phyloP scores from a whole-genome alignment of 805 yeast species.

The Zygotorulaspora chibaensis region DNA sequence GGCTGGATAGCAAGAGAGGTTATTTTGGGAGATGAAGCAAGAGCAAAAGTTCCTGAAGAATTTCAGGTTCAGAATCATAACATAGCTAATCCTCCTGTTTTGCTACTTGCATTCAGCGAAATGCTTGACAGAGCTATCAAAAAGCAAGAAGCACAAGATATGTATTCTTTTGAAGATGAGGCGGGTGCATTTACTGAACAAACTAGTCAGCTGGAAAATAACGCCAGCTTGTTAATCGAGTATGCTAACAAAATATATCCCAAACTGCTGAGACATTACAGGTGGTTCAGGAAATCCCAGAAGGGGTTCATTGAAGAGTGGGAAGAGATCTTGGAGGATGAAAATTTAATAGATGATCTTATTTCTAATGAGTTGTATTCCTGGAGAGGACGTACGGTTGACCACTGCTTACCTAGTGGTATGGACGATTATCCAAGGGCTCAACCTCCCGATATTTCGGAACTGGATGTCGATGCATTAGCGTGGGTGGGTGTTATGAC shows the following conservation, averaged over 20 bases:
- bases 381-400: slow-evolving; percentile 88
- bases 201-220: slow-evolving; percentile 50
- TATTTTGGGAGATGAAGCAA: slow-evolving; percentile 85
- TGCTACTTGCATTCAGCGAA: slow-evolving; percentile 67
- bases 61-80: slow-evolving; percentile 83
- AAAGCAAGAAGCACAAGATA: slow-evolving; percentile 11
- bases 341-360: slow-evolving; percentile 34
- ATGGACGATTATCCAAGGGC: slow-evolving; percentile 94
- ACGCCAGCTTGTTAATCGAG: slow-evolving; percentile 54
- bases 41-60: slow-evolving; percentile 79
- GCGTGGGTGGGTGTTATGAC: slow-evolving; percentile 96
- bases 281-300: slow-evolving; percentile 83
- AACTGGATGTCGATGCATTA: slow-evolving; percentile 81
- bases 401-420: slow-evolving; percentile 89
- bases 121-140: slow-evolving; percentile 45
- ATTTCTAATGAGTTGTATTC: slow-evolving; percentile 65
- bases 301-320: slow-evolving; percentile 68
- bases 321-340: slow-evolving; percentile 38
- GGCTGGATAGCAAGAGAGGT: slow-evolving; percentile 98
- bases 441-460: slow-evolving; percentile 75
- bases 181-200: slow-evolving; percentile 28
- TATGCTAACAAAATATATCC: slow-evolving; percentile 72
- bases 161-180: slow-evolving; percentile 21
- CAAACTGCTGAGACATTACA: slow-evolving; percentile 66
- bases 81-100: slow-evolving; percentile 93